Base-by-base conservation (phyloP, 1,284 basidiomycete genomes). In the Pterula multifida region DNA sequence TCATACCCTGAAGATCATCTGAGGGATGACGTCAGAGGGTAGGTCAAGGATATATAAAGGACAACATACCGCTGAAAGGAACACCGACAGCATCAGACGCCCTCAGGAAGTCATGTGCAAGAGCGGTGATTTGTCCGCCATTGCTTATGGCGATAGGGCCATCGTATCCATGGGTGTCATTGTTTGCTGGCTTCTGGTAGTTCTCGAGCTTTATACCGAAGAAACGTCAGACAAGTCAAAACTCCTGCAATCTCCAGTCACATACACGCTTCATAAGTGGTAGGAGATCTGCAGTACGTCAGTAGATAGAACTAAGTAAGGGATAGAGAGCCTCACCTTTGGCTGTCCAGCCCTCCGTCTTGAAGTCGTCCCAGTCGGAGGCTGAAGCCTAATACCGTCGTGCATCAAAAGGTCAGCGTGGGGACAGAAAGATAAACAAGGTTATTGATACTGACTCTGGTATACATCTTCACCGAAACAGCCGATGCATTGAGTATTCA, bases 291-390 rank as follows among this genome's bases (percentile, higher is more conserved):
- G 52, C 36, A 47, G 47, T 4, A 13, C 21, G 47, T 15, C 45
- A 35, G 3, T 47, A n/a, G 12, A 23, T 45, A 28, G 51, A 6
- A 55, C 36, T 12, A 54, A 3, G 11, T 22, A 46, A 49, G 25
- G 42, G 47, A 28, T 15, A 36, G n/a, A 52, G 49, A 53, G 44
- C 13, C 53, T 65, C 49, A 78, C 78, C 78, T 61, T 81, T 68
- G 15, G 74, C 73, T 9, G 71, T 76, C 82, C 79, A 84, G 46
- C 82, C 82, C 50, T 75, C 73, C 28, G 71, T 72, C 68, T 84
- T 84, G 70, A 85, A 85, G 62, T 84, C 81, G 60, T 85, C 81
- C 81, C 81, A 83, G 58, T 83, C 80, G 26, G 79, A 82, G 19
- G 76, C 79, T 19, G 80, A 82, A 42, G 79, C 80, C 69, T 78